Evolutionary conservation across 2,329 filamentous ascomycete genomes (phyloP).

Genomic region (Colletotrichum coccodes): DNA sequence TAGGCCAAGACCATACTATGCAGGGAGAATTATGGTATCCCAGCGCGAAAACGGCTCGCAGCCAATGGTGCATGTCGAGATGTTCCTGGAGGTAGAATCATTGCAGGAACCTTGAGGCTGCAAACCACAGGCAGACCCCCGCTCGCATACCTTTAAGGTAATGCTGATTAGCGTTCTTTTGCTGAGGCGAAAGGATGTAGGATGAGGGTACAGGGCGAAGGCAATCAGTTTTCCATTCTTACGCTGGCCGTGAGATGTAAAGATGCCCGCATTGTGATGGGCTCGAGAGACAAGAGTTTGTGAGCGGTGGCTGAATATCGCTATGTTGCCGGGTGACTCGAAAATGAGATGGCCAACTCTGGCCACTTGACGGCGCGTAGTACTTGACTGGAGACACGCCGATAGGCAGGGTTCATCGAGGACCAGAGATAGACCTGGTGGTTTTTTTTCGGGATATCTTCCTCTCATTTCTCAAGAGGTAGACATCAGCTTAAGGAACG

Average conservation of each 20-base stretch:
- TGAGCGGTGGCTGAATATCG: neutral
- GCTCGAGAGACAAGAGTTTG: neutral
- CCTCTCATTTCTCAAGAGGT: conserved; percentile 15
- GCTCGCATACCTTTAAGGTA: conserved; percentile 11
- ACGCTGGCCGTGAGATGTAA: neutral
- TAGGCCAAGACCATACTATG: conserved; percentile 11
- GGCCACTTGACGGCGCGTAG: neutral
- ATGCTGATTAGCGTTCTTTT: conserved; percentile 21
- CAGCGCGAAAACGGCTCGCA: neutral
- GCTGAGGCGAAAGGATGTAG: neutral
- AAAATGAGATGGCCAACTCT: neutral
- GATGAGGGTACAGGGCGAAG: neutral
- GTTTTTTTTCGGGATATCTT: conserved; percentile 6
- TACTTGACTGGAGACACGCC: conserved; percentile 1
- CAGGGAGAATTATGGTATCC: neutral
- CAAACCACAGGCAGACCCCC: conserved; percentile 22
- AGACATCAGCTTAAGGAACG: conserved; percentile 27
- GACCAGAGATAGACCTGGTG: neutral
- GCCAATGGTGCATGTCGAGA: conserved; percentile 3
- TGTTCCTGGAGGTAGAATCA: conserved; percentile 14
- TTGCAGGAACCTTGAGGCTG: conserved; percentile 19
- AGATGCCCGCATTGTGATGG: neutral
- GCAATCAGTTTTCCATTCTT: conserved; percentile 6
- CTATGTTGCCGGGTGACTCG: neutral
- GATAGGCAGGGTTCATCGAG: neutral